Base-by-base conservation (phyloP, 1,284 basidiomycete genomes). In the Naganishia cerealis region DNA sequence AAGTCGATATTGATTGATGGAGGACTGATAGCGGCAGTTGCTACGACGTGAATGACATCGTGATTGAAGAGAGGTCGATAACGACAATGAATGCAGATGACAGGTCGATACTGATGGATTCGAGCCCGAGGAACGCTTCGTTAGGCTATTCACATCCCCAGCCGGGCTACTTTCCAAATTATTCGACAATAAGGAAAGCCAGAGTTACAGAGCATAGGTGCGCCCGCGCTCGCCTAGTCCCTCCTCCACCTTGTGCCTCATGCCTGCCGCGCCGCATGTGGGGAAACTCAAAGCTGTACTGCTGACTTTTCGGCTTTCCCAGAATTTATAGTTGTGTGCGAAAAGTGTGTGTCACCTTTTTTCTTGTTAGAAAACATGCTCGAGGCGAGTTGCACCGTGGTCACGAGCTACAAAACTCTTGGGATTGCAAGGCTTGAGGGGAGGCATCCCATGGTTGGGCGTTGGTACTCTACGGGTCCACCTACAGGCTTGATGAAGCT, bases 91-190 rank as follows among this genome's bases (percentile, higher is more conserved):
- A 13, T 58, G 13, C 38, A 40, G 42, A 59, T 43, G 57, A 59
- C 43, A 46, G 48, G 26, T 13, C 21, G 26, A 43, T 29, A 36
- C 42, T 33, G 57, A 59, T 46, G n/a, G 33, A 24, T 33, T 57
- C 38, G 55, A 40, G 55, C 55, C 55, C 55, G 55, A 40, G 21
- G 55, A 39, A 40, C 36, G 55, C 46, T 57, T 57, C 43, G 57
- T 26, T 46, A 24, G 42, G 42, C 42, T 48, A 29, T 52, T 36
- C 59, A 62, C 42, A 24, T 52, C 59, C 59, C 59, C 59, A 62
- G 46, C 58, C 58, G 21, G 8, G 12, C 13, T 29, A 24, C 40
- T 29, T 29, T 33, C 42, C 46, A 52, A 59, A 36, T 52, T 52
- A 62, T 62, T 62, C 33, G 48, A 48, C 29, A 62, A 62, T 29